Percentiles rank a stretch among this genome's conserved stretches.
phyloP scores from a whole-genome alignment of 2,329 filamentous ascomycete species.

The Ascochyta lentis region DNA sequence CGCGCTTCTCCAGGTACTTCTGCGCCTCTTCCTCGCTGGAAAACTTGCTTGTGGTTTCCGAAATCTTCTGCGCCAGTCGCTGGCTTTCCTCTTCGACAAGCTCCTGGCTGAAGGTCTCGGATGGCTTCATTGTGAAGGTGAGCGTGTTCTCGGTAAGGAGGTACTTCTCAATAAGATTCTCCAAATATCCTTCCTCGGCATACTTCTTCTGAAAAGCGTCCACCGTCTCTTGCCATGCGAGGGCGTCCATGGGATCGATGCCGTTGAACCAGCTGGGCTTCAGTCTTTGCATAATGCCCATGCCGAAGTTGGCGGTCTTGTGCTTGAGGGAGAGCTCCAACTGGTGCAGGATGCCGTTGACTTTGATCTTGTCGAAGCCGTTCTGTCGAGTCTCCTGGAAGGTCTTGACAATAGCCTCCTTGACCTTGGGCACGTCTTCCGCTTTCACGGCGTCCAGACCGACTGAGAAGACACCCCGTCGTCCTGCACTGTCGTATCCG shows the following conservation, averaged over 20 bases:
- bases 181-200: slow-evolving; percentile 79
- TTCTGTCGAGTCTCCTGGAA: slow-evolving; percentile 72
- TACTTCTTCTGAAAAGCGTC: slow-evolving; percentile 80
- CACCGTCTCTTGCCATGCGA: slow-evolving; percentile 92
- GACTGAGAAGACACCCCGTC: slow-evolving; percentile 83
- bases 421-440: slow-evolving; percentile 77
- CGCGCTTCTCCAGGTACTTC: slow-evolving; percentile 74
- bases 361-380: slow-evolving; percentile 88
- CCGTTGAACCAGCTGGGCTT: slow-evolving; percentile 96
- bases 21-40: slow-evolving; percentile 75
- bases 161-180: slow-evolving; percentile 86
- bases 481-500: slow-evolving; percentile 82
- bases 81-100: slow-evolving; percentile 77
- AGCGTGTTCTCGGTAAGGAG: slow-evolving; percentile 85
- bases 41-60: slow-evolving; percentile 70
- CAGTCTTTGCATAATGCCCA: slow-evolving; percentile 85
- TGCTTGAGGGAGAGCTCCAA: slow-evolving; percentile 92
- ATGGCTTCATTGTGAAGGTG: slow-evolving; percentile 94
- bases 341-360: slow-evolving; percentile 93
- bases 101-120: slow-evolving; percentile 74
- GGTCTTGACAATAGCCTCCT: slow-evolving; percentile 74
- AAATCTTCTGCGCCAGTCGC: slow-evolving; percentile 77
- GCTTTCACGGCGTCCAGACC: slow-evolving; percentile 89
- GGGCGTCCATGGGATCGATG: slow-evolving; percentile 85
- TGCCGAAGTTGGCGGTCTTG: slow-evolving; percentile 94